A percentile compares a stretch with the other conserved stretches of the same genome.
Conservation (phyloP, 768 basidiomycete species). For the Mycena floridula region DNA sequence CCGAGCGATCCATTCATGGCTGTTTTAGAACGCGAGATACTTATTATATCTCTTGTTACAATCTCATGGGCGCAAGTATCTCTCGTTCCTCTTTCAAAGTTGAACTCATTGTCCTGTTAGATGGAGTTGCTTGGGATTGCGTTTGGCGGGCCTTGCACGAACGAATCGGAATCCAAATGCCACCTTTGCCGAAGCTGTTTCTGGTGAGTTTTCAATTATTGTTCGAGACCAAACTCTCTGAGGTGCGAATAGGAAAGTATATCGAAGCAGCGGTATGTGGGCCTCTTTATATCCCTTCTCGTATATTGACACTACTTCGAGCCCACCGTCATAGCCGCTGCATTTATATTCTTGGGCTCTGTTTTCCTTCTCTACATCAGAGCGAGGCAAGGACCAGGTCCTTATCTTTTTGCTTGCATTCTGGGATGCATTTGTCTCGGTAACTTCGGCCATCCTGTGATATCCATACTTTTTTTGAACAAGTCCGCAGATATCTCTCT, state of each 20-base stretch:
- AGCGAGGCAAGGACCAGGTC: slow-evolving; percentile 56
- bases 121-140: slow-evolving; percentile 63
- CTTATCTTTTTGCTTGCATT: slow-evolving; percentile 48
- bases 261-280: slow-evolving; percentile 44
- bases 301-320: slow-evolving; percentile 16
- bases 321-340: slow-evolving; percentile 52
- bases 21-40: slow-evolving; percentile 59
- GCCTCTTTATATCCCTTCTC: background rate
- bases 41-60: slow-evolving; percentile 42
- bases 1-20: slow-evolving; percentile 64
- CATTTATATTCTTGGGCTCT: slow-evolving; percentile 61
- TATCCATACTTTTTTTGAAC: background rate
- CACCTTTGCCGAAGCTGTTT: slow-evolving; percentile 22
- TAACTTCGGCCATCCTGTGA: slow-evolving; percentile 16
- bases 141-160: slow-evolving; percentile 54
- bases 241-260: slow-evolving; percentile 48
- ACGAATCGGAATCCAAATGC: slow-evolving; percentile 32
- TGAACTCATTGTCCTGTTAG: slow-evolving; percentile 22
- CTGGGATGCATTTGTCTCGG: slow-evolving; percentile 59
- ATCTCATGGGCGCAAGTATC: slow-evolving; percentile 57
- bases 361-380: slow-evolving; percentile 53
- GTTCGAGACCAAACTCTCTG: too few relatives aligned
- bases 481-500: slow-evolving; percentile 45
- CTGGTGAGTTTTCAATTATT: too few relatives aligned
- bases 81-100: background rate